A percentile compares a stretch with the other conserved stretches of the same genome.
These are phyloP conservation scores for Vigna reflexopilosa DNA, from an alignment of 306 rosid genomes.

Conservation along the genomic window DNA sequence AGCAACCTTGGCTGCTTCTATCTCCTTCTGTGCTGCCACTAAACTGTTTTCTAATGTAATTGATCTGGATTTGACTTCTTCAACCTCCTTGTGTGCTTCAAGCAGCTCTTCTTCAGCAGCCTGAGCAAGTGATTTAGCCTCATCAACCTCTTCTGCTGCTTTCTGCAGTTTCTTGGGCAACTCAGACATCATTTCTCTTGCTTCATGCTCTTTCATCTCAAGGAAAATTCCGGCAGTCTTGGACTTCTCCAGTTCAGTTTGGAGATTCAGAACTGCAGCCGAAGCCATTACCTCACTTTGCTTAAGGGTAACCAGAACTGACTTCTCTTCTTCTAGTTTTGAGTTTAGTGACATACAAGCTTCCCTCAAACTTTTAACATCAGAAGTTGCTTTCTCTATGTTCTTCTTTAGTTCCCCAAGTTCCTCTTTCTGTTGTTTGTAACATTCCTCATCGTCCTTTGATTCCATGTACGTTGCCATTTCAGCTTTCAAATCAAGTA, in stretches of 20 bases:
- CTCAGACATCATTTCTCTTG: constrained; percentile 68
- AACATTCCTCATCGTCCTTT: constrained; percentile 61
- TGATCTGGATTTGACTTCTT: constrained; percentile 77
- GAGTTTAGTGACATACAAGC: constrained; percentile 69
- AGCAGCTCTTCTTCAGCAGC: constrained; percentile 61
- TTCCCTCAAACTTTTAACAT: constrained; percentile 68
- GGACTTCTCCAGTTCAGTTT: constrained; percentile 72
- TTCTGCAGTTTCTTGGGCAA: constrained; percentile 74
- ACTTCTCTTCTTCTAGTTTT: constrained; percentile 77
- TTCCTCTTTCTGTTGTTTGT: constrained; percentile 47
- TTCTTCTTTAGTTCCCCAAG: constrained; percentile 73
- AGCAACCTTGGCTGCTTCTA: constrained; percentile 79
- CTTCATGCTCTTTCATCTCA: constrained; percentile 74
- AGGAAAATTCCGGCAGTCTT: constrained; percentile 60
- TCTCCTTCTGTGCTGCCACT: constrained; percentile 72
- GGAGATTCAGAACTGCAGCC: constrained; percentile 60
- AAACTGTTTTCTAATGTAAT: constrained; percentile 65
- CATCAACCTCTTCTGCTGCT: constrained; percentile 74
- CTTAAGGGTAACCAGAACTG: constrained; percentile 54
- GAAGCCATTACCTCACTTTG: constrained; percentile 82
- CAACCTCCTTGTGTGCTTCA: constrained; percentile 73
- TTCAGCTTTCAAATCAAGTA: constrained; percentile 77
- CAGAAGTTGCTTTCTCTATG: constrained; percentile 75
- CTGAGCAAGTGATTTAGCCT: constrained; percentile 71
- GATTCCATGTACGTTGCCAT: constrained; percentile 79